A percentile compares a stretch with the other conserved stretches of the same genome.
phyloP scores from a whole-genome alignment of 441 rosid species.

The Populus hybrid region DNA sequence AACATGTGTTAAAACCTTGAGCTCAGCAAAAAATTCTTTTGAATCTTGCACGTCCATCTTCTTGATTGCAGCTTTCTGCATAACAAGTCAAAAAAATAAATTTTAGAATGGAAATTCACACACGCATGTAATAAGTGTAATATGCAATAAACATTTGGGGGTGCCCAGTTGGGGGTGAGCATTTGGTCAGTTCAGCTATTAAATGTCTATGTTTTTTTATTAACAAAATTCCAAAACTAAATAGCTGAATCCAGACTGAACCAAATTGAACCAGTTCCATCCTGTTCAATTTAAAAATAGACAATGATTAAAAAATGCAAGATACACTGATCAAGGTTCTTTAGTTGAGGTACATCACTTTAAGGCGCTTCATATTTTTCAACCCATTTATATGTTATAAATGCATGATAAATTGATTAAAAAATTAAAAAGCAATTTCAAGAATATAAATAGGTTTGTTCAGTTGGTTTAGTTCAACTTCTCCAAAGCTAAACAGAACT shows the following conservation, averaged over 20 bases:
- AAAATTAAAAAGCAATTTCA: background rate
- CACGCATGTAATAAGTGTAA: background rate
- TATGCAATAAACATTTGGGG: background rate
- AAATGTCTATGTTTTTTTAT: background rate
- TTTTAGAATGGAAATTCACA: background rate
- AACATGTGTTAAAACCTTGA: slow-evolving; percentile 86
- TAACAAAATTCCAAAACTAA: background rate
- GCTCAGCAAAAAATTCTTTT: slow-evolving; percentile 88
- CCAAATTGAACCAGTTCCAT: background rate
- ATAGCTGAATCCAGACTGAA: background rate
- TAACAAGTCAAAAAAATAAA: slow-evolving; percentile 2
- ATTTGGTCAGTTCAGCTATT: background rate
- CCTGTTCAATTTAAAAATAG: background rate
- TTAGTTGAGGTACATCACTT: background rate
- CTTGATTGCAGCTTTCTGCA: slow-evolving; percentile 97
- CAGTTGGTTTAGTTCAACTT: background rate
- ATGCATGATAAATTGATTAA: background rate
- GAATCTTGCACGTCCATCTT: slow-evolving; percentile 99
- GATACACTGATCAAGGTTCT: background rate
- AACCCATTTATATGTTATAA: background rate
- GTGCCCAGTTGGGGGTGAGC: background rate
- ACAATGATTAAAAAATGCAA: background rate
- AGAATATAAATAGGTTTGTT: background rate
- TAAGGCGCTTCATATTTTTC: background rate
- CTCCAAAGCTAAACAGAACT: background rate